Evolutionary conservation across 345 rosid species (phyloP), one percentile per base, ranked within the genome.

Genomic region (Ceriops decandra): DNA sequence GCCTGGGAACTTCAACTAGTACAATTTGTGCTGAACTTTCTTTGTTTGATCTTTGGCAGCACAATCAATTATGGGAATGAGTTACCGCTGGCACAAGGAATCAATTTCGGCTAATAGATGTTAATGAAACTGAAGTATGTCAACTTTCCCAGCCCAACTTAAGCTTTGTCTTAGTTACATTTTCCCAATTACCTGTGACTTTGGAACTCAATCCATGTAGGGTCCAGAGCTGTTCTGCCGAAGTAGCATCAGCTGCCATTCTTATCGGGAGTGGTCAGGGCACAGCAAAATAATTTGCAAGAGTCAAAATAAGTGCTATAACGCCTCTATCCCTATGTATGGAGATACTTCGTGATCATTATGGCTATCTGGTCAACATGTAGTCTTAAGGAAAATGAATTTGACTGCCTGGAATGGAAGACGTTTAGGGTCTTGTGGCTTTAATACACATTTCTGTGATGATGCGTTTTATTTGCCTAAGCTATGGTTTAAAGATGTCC

Each of bases 81-180:
- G 78, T 85, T 93, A 72, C 98, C 98, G 4, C 81, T 93, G 66
- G 98, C 98, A 21, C 98, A 93, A 82, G 98, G 98, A 77, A 88
- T 93, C 71, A 93, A 93, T 79, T 93, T 93, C 65, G 90, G 98
- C 73, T 93, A 85, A 68, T 33, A 8, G 33, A 68, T 38, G 20
- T 38, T 2, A 38, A 4, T 26, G 9, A 59, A 57, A 52, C 33
- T 72, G 15, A 62, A 65, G 42, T 16, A 35, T 33, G 4, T 28
- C 47, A 49, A 28, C 22, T 52, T 33, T 26, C 26, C 5, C 49
- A 2, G 49, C 24, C 17, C 1, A 49, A 28, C 3, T 11, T 7
- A 20, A 1, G 16, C 49, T 42, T 42, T 13, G 49, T 13, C 30
- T 62, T 22, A 56, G 22, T 56, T 30, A 11, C 27, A 13, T 60